A percentile compares a stretch with the other conserved stretches of the same genome.
Evolutionary conservation across 495 filamentous ascomycete species (phyloP).

Genomic region (Cenococcum geophilum): DNA sequence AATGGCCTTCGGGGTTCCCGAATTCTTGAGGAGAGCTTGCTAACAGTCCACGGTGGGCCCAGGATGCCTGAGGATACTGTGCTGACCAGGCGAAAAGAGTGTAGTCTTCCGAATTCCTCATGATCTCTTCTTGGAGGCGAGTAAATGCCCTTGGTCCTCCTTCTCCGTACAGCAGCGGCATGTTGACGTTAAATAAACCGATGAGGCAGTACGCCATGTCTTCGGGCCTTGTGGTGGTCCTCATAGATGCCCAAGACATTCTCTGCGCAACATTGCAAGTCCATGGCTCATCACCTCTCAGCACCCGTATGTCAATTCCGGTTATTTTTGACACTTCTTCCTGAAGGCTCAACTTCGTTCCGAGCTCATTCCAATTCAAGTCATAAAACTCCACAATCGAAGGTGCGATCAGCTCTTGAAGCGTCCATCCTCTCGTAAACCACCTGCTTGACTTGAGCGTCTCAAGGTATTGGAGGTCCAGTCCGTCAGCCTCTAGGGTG

Average conservation of each 20-base stretch:
- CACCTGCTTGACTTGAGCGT: slow-evolving; percentile 1
- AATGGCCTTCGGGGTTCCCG: no score
- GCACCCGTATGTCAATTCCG: slow-evolving; percentile 12
- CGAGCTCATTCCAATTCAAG: slow-evolving; percentile 12
- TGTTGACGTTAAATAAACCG: slow-evolving; percentile 10
- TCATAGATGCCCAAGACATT: slow-evolving; percentile 6
- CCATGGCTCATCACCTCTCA: slow-evolving; percentile 14
- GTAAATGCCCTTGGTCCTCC: slow-evolving; percentile 1
- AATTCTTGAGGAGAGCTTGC: no score
- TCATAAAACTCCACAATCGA: slow-evolving; percentile 23
- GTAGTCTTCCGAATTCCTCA: slow-evolving; percentile 1
- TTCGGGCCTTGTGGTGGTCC: slow-evolving; percentile 6
- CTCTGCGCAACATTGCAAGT: not conserved
- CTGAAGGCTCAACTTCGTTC: slow-evolving; percentile 21
- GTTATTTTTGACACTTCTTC: slow-evolving; percentile 16
- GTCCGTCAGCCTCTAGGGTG: not conserved
- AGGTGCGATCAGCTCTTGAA: slow-evolving; percentile 19
- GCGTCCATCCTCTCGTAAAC: slow-evolving; percentile 14
- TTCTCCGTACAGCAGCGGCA: slow-evolving; percentile 7
- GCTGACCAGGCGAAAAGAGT: slow-evolving; percentile 5
- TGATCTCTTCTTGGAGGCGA: slow-evolving; percentile 4
- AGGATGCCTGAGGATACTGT: not conserved
- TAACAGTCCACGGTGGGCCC: no score
- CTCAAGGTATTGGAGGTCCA: not conserved
- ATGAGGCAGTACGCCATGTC: slow-evolving; percentile 12